Percentiles rank a stretch among this genome's conserved stretches.
phyloP scores from a whole-genome alignment of 495 filamentous ascomycete genomes.

The Penicillium ochrochloron region DNA sequence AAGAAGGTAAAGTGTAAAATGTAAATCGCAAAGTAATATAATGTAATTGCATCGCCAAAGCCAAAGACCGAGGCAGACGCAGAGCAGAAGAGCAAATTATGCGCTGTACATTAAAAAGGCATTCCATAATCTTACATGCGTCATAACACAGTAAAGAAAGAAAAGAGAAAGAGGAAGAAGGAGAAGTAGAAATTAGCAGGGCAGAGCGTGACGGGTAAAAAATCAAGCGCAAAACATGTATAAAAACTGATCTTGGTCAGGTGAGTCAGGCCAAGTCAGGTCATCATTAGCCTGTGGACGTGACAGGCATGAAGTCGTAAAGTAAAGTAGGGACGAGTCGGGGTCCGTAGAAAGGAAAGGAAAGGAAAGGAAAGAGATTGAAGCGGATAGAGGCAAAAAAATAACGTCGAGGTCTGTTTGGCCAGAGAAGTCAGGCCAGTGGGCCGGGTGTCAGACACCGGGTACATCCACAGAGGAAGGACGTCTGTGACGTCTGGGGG shows the following conservation, averaged over 20 bases:
- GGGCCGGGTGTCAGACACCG: no score
- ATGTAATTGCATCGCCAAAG: no score
- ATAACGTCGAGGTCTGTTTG: neutral
- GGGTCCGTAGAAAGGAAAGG: neutral
- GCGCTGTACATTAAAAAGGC: constrained; percentile 24
- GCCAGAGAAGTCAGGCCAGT: no score
- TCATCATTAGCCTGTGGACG: constrained; percentile 8
- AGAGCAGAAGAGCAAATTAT: constrained; percentile 2
- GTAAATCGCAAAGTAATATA: neutral
- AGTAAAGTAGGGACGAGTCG: neutral
- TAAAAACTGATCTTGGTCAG: neutral
- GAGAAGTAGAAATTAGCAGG: neutral
- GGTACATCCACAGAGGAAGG: neutral
- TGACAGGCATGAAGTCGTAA: constrained; percentile 2
- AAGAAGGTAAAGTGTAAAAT: no score
- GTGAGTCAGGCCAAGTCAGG: neutral
- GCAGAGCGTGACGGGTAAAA: neutral
- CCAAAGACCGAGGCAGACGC: neutral
- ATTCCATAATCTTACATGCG: constrained; percentile 20
- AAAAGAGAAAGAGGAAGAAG: neutral
- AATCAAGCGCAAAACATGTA: neutral
- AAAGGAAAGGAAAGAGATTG: neutral
- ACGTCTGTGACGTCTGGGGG: no score
- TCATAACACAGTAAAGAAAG: constrained; percentile 1
- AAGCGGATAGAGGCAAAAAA: neutral